Conservation (phyloP, 164 flowering plant species). For the Platanus orientalis region DNA sequence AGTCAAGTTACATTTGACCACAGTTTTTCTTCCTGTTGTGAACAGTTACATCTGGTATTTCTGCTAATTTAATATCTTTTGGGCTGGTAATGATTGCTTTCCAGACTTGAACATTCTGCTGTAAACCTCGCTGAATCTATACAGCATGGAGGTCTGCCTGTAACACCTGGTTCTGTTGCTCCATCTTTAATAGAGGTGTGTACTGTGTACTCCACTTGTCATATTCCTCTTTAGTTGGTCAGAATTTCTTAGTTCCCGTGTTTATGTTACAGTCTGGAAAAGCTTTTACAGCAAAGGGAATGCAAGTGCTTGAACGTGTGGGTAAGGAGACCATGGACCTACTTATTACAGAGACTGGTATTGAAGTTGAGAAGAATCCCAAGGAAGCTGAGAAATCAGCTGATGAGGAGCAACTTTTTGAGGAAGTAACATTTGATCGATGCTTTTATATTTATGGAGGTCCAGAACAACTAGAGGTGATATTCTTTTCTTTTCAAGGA, state of each 20-base stretch:
- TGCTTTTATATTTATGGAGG: constrained; percentile 99
- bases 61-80: background rate
- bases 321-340: constrained; percentile 98
- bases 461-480: constrained; percentile 96
- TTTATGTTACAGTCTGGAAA: constrained; percentile 66
- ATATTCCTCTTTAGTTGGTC: background rate
- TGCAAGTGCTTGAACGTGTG: constrained; percentile 83
- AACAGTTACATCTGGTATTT: constrained; percentile 44
- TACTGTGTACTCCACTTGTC: constrained; percentile 1
- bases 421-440: constrained; percentile 88
- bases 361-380: constrained; percentile 60
- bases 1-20: constrained; percentile 87
- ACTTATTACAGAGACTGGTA: constrained; percentile 79
- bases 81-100: constrained; percentile 7
- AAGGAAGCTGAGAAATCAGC: constrained; percentile 27
- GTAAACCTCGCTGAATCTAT: constrained; percentile 65
- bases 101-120: constrained; percentile 85
- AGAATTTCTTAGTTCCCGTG: constrained; percentile 12
- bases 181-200: constrained; percentile 84
- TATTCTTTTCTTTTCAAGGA: constrained; percentile 11
- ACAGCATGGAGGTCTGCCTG: constrained; percentile 60
- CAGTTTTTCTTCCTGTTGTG: constrained; percentile 54
- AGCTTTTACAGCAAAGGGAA: constrained; percentile 88
- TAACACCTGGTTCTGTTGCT: constrained; percentile 53
- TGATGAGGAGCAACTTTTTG: constrained; percentile 66